A percentile compares a stretch with the other conserved stretches of the same genome.
phyloP scores from a whole-genome alignment of 139 green algal genomes.

The Chlamydomonas applanata region DNA sequence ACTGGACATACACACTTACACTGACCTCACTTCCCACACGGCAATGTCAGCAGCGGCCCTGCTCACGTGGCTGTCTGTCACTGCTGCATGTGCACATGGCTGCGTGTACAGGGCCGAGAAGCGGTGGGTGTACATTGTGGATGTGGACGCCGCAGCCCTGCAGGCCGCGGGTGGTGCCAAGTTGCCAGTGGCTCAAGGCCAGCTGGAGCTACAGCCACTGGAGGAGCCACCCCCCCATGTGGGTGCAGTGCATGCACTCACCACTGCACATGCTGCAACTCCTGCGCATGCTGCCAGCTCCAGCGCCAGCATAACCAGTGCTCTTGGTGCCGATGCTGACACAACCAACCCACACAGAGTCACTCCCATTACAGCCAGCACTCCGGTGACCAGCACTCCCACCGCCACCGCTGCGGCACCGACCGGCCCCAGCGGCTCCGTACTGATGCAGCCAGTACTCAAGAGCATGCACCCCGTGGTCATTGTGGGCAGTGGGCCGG shows the following conservation, averaged over 20 bases:
- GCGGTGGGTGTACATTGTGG: slow-evolving; percentile 66
- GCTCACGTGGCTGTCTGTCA: no score
- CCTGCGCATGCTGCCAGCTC: neutral
- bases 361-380: neutral
- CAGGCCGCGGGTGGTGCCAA: neutral
- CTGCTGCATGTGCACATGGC: no score
- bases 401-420: neutral
- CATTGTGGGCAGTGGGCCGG: slow-evolving; percentile 57
- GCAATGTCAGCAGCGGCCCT: no score
- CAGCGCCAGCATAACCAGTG: neutral
- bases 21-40: no score
- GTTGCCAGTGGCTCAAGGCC: neutral
- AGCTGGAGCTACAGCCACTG: neutral
- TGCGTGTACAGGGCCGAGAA: slow-evolving; percentile 18
- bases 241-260: neutral
- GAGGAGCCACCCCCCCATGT: neutral
- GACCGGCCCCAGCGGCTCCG: neutral
- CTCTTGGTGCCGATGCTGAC: no score
- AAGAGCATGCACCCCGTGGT: slow-evolving; percentile 11
- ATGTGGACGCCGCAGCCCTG: slow-evolving; percentile 40
- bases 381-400: neutral
- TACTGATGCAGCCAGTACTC: neutral
- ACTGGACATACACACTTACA: no score
- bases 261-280: neutral
- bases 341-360: neutral